Percentiles rank a stretch among this genome's conserved stretches.
These are phyloP conservation scores for Exserohilum rostratum DNA, from an alignment of 2,329 filamentous ascomycete species.

Conservation along the genomic window DNA sequence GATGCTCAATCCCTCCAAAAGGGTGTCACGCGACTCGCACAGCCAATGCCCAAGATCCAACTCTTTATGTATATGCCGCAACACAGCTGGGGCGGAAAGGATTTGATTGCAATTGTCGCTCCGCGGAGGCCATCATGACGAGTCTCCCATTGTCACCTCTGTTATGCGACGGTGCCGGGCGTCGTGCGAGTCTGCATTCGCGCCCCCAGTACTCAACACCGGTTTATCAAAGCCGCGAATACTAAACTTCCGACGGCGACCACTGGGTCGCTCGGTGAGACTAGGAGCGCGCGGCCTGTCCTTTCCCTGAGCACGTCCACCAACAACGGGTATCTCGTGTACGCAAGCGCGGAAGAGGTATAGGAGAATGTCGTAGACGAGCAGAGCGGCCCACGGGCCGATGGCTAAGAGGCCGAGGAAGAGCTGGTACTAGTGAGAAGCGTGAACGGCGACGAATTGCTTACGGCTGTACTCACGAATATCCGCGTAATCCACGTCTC, in stretches of 20 bases:
- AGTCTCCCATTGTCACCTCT: slow-evolving; percentile 23
- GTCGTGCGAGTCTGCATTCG: slow-evolving; percentile 29
- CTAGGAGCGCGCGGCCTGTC: slow-evolving; percentile 66
- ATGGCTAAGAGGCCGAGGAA: slow-evolving; percentile 66
- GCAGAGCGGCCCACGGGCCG: slow-evolving; percentile 64
- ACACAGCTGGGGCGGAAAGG: background rate
- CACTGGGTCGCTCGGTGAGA: slow-evolving; percentile 63
- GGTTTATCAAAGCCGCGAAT: slow-evolving; percentile 34
- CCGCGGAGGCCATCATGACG: slow-evolving; percentile 2
- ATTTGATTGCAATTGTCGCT: background rate
- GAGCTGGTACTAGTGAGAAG: slow-evolving; percentile 54
- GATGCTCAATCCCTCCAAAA: background rate
- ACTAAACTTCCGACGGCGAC: slow-evolving; percentile 54
- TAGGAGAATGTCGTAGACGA: slow-evolving; percentile 68
- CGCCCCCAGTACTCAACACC: slow-evolving; percentile 28
- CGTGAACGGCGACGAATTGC: background rate
- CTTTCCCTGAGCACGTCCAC: slow-evolving; percentile 65
- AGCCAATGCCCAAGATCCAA: background rate
- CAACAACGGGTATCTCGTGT: slow-evolving; percentile 65
- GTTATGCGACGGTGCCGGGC: slow-evolving; percentile 34
- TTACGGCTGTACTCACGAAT: slow-evolving; percentile 59
- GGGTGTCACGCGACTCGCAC: background rate
- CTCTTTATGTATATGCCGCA: background rate
- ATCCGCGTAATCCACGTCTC: slow-evolving; percentile 67
- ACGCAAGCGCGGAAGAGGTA: slow-evolving; percentile 65